phyloP scores from a whole-genome alignment of 192 early-diverging fungal species.

The Rhizoclosmatium sp. region DNA sequence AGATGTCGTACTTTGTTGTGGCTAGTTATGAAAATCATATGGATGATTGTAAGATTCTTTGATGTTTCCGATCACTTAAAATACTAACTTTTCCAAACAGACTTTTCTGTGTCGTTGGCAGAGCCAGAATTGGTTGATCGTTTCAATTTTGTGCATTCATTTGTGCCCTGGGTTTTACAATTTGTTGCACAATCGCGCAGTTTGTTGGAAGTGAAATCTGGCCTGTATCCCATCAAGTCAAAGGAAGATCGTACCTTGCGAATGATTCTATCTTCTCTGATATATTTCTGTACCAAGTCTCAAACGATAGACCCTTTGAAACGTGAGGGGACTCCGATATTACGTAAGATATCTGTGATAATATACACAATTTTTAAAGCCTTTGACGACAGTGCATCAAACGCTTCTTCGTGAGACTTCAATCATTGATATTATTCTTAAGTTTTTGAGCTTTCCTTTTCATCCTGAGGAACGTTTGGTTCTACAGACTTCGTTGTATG shows the following conservation, averaged over 20 bases:
- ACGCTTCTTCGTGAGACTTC: slow-evolving; percentile 44
- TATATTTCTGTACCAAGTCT: slow-evolving; percentile 46
- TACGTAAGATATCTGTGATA: slow-evolving; percentile 17
- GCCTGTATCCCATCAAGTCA: slow-evolving; percentile 31
- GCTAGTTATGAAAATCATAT: slow-evolving; percentile 16
- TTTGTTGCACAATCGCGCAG: slow-evolving; percentile 10
- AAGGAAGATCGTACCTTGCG: slow-evolving; percentile 33
- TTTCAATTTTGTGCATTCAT: slow-evolving; percentile 41
- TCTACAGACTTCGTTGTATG: slow-evolving; percentile 13
- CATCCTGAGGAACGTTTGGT: slow-evolving; percentile 4
- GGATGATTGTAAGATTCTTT: slow-evolving; percentile 36
- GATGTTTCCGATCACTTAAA: background rate
- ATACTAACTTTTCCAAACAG: slow-evolving; percentile 2
- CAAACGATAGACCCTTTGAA: slow-evolving; percentile 33
- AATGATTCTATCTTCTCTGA: slow-evolving; percentile 41
- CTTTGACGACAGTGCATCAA: slow-evolving; percentile 39
- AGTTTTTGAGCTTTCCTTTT: slow-evolving; percentile 42
- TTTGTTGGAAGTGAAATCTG: background rate
- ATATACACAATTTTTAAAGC: background rate
- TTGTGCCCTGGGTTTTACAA: slow-evolving; percentile 33
- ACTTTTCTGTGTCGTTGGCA: slow-evolving; percentile 39
- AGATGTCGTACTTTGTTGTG: slow-evolving; percentile 28
- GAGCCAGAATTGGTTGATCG: slow-evolving; percentile 34
- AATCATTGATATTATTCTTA: slow-evolving; percentile 42
- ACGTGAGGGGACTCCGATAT: slow-evolving; percentile 40